Percentiles rank a stretch among this genome's conserved stretches.
These are phyloP conservation scores for Cyclostephanos invisitatus DNA, from an alignment of 108 stramenopile species.

Conservation along the genomic window DNA sequence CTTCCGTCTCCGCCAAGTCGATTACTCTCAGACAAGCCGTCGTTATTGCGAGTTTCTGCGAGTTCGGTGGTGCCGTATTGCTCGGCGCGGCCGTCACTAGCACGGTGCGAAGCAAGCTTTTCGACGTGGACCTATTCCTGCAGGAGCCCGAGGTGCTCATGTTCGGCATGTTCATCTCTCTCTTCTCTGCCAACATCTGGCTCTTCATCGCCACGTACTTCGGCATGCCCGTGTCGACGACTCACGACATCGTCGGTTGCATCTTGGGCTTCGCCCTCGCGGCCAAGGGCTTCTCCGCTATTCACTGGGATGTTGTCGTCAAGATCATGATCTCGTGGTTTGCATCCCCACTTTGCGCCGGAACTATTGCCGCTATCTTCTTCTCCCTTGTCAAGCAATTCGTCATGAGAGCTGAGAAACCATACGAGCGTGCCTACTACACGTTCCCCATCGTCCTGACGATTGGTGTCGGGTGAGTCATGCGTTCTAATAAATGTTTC, in stretches of 20 bases:
- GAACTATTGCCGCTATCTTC: conserved; percentile 35
- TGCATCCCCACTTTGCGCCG: conserved; percentile 57
- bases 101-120: conserved; percentile 64
- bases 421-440: conserved; percentile 48
- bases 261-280: conserved; percentile 67
- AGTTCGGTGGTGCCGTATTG: conserved; percentile 66
- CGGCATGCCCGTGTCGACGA: conserved; percentile 72
- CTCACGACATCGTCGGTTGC: conserved; percentile 61
- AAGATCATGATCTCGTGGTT: conserved; percentile 68
- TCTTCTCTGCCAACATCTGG: conserved; percentile 60
- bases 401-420: conserved; percentile 36
- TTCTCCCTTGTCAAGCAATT: conserved; percentile 30
- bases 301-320: too few relatives aligned
- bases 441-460: conserved; percentile 51
- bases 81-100: conserved; percentile 64
- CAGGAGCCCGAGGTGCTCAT: conserved; percentile 56
- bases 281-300: conserved; percentile 46
- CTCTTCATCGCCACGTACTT: conserved; percentile 57
- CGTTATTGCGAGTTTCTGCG: conserved; percentile 62
- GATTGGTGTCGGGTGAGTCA: conserved; percentile 48
- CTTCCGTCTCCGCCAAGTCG: conserved; percentile 74
- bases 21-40: conserved; percentile 61
- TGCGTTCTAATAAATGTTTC: too few relatives aligned
- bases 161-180: conserved; percentile 65
- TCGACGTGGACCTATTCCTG: conserved; percentile 49